Evolutionary conservation across 83 land plant genomes (phyloP).

Genomic region (Picea abies): DNA sequence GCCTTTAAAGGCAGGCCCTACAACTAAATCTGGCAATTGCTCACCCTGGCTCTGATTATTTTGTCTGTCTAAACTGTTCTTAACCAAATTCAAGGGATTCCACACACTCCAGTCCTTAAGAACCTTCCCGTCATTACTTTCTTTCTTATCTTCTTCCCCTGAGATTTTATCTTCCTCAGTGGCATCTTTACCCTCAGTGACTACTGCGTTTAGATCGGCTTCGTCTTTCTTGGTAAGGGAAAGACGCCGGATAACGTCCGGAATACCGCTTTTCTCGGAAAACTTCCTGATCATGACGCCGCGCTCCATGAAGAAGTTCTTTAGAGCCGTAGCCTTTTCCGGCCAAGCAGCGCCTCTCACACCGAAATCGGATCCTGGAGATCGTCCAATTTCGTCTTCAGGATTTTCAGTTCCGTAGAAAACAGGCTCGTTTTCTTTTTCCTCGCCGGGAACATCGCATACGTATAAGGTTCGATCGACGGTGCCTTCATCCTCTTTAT

Average conservation of each 20-base stretch:
- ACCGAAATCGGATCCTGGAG: conserved; percentile 25
- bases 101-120: conserved; percentile 27
- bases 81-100: conserved; percentile 58
- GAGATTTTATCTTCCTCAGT: not conserved
- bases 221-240: conserved; percentile 58
- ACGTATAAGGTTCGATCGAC: conserved; percentile 1
- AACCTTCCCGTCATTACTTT: not conserved
- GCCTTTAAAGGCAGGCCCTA: conserved; percentile 51
- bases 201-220: conserved; percentile 17
- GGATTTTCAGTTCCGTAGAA: conserved; percentile 76
- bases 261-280: conserved; percentile 45
- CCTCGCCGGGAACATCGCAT: conserved; percentile 29
- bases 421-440: conserved; percentile 49
- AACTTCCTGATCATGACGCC: conserved; percentile 49
- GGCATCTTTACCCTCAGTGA: not conserved
- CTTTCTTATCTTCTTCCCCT: conserved; percentile 17
- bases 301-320: conserved; percentile 66
- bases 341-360: conserved; percentile 56
- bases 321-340: conserved; percentile 74
- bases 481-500: not conserved
- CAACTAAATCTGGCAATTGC: not conserved
- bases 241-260: conserved; percentile 62
- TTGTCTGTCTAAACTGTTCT: conserved; percentile 23
- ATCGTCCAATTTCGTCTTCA: conserved; percentile 26
- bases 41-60: conserved; percentile 14